Evolutionary conservation across 768 basidiomycete genomes (phyloP).

Genomic region (Hebeloma cylindrosporum): DNA sequence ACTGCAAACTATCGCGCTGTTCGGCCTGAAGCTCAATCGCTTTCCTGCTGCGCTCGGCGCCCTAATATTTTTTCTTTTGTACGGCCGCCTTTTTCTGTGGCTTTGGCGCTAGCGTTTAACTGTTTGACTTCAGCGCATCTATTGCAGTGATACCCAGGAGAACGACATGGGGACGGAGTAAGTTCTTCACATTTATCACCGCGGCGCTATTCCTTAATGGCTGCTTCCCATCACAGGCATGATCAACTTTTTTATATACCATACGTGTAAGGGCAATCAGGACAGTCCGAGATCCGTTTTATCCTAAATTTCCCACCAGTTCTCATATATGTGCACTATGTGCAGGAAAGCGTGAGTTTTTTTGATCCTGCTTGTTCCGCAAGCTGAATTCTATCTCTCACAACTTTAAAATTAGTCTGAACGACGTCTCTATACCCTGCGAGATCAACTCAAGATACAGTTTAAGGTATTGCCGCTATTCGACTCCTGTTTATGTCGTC

Average conservation of each 20-base stretch:
- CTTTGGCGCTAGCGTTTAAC: not conserved
- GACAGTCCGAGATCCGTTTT: not conserved
- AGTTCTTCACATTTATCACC: conserved; percentile 8
- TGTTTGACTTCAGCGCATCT: conserved; percentile 30
- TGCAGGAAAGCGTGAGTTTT: conserved; percentile 55
- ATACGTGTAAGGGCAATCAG: conserved; percentile 50
- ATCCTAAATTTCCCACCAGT: conserved; percentile 40
- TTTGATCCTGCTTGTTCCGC: not conserved
- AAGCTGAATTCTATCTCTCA: not conserved
- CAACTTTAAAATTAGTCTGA: conserved; percentile 48
- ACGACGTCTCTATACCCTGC: conserved; percentile 63
- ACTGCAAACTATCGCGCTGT: conserved; percentile 68
- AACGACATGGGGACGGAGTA: conserved; percentile 36
- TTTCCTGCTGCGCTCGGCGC: conserved; percentile 64
- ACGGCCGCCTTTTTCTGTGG: conserved; percentile 14
- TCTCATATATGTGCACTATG: conserved; percentile 74
- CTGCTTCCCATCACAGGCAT: conserved; percentile 38
- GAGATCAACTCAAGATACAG: conserved; percentile 75
- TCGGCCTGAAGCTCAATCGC: conserved; percentile 66
- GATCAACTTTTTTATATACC: conserved; percentile 76
- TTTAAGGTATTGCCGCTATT: conserved; percentile 42
- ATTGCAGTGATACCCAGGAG: conserved; percentile 39
- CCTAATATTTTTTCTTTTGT: conserved; percentile 55
- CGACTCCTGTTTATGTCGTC: not conserved
- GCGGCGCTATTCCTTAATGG: conserved; percentile 1